Evolutionary conservation across 2,329 filamentous ascomycete species (phyloP), one percentile per base, ranked within the genome.

Genomic region (Nothopassalora personata): DNA sequence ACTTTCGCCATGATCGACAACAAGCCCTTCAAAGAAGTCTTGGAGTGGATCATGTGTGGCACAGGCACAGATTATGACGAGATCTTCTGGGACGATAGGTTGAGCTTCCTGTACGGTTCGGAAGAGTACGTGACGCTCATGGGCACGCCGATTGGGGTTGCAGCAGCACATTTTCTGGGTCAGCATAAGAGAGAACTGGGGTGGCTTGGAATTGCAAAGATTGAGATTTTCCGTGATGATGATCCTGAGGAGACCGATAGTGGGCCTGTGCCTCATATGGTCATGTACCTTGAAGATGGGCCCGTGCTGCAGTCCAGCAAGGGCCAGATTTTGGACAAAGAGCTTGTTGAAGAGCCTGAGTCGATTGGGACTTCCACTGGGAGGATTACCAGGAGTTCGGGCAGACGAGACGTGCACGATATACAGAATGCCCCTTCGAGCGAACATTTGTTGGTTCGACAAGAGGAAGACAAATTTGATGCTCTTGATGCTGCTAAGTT

Each of bases 151-250:
- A 55, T 60, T 50, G 64, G 56, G 11, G 30, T 45, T 8, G 62
- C 50, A 5, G 55, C 56, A 7, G 60, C 60, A 1, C 63, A 56
- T 27, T 52, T 64, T 8, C 43, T 64, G 5, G 55, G 51, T 2
- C 58, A 64, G 50, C 64, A 64, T 33, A 59, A 59, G 15, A 27
- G 55, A 18, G 54, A 64, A 39, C 39, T 66, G n/a, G 62, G 64
- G 7, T 27, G 18, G 23, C 61, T 58, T 45, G 34, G 30, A 1
- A 47, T 65, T 10, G 45, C 56, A 11, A 52, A 18, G 7, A 46
- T 56, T 9, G 46, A 31, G n/a, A 39, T 57, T 9, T 60, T 57
- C 23, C 27, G 46, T 15, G 46, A 48, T 27, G 18, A 7, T 23
- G 46, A 23, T 30, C 15, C n/a, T 10, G 27, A 10, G 9, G n/a